A percentile compares a stretch with the other conserved stretches of the same genome.
Conservation (phyloP, 208 protist genomes). For the Borovskyia barvae region DNA sequence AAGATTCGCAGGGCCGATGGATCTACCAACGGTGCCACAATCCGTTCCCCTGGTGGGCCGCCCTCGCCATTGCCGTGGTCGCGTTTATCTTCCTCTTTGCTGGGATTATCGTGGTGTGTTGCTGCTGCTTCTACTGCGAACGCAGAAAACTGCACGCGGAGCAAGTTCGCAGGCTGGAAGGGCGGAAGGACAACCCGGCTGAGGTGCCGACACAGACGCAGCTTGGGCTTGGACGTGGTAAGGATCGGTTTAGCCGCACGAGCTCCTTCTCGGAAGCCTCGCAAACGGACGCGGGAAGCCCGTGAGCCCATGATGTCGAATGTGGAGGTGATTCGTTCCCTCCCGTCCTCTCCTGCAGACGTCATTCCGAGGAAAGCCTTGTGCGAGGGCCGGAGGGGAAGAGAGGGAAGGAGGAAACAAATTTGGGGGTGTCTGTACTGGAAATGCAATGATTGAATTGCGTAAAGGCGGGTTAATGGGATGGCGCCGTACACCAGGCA, state of each 20-base stretch:
- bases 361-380: neutral
- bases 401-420: neutral
- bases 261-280: too few relatives aligned
- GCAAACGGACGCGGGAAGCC: too few relatives aligned
- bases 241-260: neutral
- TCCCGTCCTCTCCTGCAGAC: neutral
- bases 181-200: constrained; percentile 38
- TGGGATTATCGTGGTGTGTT: constrained; percentile 43
- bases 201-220: constrained; percentile 58
- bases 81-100: constrained; percentile 28
- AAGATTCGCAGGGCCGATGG: constrained; percentile 35
- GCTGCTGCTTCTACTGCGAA: constrained; percentile 36
- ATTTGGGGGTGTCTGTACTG: too few relatives aligned
- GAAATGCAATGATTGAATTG: too few relatives aligned
- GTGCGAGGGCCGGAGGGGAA: neutral
- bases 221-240: constrained; percentile 22
- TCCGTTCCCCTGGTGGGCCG: constrained; percentile 55
- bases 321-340: too few relatives aligned
- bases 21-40: constrained; percentile 39
- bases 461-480: too few relatives aligned
- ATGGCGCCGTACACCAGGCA: too few relatives aligned
- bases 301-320: too few relatives aligned
- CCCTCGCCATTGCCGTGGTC: constrained; percentile 39
- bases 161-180: constrained; percentile 28
- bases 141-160: constrained; percentile 27